phyloP scores from a whole-genome alignment of 1,139 yeast genomes.

The Blastobotrys ciferrii region DNA sequence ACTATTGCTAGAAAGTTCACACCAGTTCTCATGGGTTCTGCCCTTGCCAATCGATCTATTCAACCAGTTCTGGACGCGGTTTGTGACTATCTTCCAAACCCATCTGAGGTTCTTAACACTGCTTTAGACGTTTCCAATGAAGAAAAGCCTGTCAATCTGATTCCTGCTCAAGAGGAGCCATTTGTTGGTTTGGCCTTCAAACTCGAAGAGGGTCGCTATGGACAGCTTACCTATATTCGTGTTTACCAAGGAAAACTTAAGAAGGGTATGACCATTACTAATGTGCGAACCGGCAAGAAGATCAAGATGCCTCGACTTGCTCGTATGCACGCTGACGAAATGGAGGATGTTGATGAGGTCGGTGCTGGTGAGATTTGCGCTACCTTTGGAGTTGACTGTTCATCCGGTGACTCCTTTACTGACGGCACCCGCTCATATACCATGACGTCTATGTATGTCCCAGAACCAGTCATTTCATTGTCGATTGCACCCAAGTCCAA shows the following conservation, averaged over 20 bases:
- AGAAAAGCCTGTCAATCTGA: slow-evolving; percentile 70
- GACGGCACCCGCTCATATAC: slow-evolving; percentile 68
- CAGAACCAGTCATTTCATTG: slow-evolving; percentile 95
- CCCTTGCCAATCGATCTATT: slow-evolving; percentile 90
- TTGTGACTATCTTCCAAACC: slow-evolving; percentile 93
- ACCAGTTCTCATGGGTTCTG: slow-evolving; percentile 99
- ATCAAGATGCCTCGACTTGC: slow-evolving; percentile 94
- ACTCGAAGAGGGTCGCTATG: slow-evolving; percentile 96
- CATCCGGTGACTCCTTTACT: slow-evolving; percentile 98
- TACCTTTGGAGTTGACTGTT: slow-evolving; percentile 97
- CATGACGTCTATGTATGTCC: slow-evolving; percentile 97
- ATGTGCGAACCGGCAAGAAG: slow-evolving; percentile 88
- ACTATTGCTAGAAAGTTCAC: slow-evolving; percentile 97
- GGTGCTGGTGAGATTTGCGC: slow-evolving; percentile 99
- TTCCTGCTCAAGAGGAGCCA: slow-evolving; percentile 73
- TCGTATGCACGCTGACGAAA: slow-evolving; percentile 97
- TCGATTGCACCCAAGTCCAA: slow-evolving; percentile 86
- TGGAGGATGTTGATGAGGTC: slow-evolving; percentile 95
- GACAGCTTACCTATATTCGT: slow-evolving; percentile 93
- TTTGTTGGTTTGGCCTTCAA: slow-evolving; percentile 97
- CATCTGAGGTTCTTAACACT: slow-evolving; percentile 85
- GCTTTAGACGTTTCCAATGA: slow-evolving; percentile 75
- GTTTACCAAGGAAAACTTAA: slow-evolving; percentile 94
- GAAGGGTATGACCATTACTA: slow-evolving; percentile 86
- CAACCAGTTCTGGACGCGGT: slow-evolving; percentile 96